These are phyloP conservation scores for Pleurotus djamor DNA, from an alignment of 768 basidiomycete genomes.

Conservation along the genomic window DNA sequence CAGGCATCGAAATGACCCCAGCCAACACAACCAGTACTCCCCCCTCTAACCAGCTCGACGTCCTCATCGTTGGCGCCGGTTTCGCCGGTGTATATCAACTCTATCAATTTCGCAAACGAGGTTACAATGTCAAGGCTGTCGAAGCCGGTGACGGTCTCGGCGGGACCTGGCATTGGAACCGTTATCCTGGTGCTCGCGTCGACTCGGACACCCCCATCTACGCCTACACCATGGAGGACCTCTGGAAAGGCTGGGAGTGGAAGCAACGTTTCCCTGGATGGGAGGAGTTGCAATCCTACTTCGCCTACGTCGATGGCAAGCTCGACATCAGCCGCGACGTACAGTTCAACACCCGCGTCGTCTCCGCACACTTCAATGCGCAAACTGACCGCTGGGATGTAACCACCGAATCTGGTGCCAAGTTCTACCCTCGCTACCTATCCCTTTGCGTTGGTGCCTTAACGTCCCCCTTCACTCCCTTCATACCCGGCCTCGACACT, in stretches of 20 bases:
- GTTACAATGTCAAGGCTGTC: background rate
- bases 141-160: constrained; percentile 16
- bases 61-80: constrained; percentile 5
- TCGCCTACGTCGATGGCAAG: constrained; percentile 19
- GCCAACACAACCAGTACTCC: too few relatives aligned
- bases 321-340: constrained; percentile 19
- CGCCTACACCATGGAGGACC: background rate
- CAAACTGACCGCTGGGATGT: constrained; percentile 18
- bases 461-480: constrained; percentile 18
- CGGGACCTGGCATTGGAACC: constrained; percentile 6
- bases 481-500: constrained; percentile 15
- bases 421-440: constrained; percentile 16
- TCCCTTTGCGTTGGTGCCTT: constrained; percentile 20
- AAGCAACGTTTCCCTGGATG: background rate
- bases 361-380: constrained; percentile 17
- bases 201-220: constrained; percentile 3
- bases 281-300: constrained; percentile 15
- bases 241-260: constrained; percentile 4
- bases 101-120: background rate
- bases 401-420: constrained; percentile 12
- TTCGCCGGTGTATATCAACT: constrained; percentile 2
- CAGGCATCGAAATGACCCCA: too few relatives aligned
- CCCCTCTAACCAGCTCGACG: background rate
- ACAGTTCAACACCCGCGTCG: constrained; percentile 18
- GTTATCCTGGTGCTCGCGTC: constrained; percentile 4